Base-by-base conservation (phyloP, 2,329 filamentous ascomycete genomes). In the Akanthomyces uredinophilus region DNA sequence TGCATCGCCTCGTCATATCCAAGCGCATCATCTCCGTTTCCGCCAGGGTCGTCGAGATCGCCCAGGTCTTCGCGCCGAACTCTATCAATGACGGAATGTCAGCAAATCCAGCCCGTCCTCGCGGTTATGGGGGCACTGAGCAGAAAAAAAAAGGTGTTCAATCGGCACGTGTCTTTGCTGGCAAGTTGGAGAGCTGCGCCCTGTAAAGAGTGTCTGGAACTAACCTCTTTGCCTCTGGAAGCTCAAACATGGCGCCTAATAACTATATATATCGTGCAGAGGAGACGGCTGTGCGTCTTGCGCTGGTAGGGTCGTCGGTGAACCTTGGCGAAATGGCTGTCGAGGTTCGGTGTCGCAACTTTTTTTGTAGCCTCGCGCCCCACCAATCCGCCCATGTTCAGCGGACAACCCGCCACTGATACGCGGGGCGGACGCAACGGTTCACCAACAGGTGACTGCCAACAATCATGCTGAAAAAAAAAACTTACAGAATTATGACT, bases 21-120 rank as follows among this genome's bases (percentile, higher is more conserved):
- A 47, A 76, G 75, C 5, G 70, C 72, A 52, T 78, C 70, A 52
- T 70, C 70, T 60, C 67, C 64, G 37, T 70, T 69, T 50, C 67
- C 68, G 37, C 63, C 62, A 14, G 64, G 68, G 14, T 66, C 67
- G 51, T 71, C 72, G 13, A 77, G 77, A 52, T 70, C 73, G 62
- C 77, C 75, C 22, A 87, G 72, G 44, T 87, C 83, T 65, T 82
- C 77, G 60, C 85, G 78, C 35, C 84, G 79, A 60, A 87, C 80
- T 65, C 84, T 85, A 60, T 27, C 18, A 10, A 11, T n/a, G 13
- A 41, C 3, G 7, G 11, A 35, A 47, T 14, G 16, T 60, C 44
- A 60, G 57, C 47, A 27, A 24, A 46, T 27, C 20, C 37, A 29
- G 14, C 29, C 3, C n/a, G 18, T 35, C 20, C 49, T 11, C 20